A percentile compares a stretch with the other conserved stretches of the same genome.
Evolutionary conservation across 2,329 filamentous ascomycete genomes (phyloP).

Genomic region (Grosmannia huntii): DNA sequence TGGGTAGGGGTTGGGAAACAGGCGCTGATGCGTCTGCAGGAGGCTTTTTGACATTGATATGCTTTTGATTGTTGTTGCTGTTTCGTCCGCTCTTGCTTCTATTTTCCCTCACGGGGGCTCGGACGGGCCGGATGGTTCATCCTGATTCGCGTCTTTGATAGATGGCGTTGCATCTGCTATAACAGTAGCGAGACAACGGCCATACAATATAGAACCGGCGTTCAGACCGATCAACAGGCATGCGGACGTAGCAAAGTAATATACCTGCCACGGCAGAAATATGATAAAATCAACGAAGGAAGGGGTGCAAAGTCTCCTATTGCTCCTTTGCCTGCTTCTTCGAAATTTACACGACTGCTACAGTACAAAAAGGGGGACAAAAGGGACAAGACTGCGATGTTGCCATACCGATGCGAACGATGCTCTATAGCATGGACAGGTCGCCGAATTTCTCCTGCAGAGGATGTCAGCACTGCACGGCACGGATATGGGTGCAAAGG

Average conservation of each 20-base stretch:
- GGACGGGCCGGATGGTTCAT: background rate
- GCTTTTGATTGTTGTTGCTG: background rate
- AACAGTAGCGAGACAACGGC: background rate
- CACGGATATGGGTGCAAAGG: background rate
- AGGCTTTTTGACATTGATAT: background rate
- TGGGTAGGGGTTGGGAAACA: background rate
- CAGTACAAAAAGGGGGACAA: constrained; percentile 38
- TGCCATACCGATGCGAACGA: constrained; percentile 16
- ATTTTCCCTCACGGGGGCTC: too few relatives aligned
- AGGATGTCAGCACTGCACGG: constrained; percentile 29
- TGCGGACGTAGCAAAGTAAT: background rate
- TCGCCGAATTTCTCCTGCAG: constrained; percentile 96
- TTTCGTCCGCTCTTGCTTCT: background rate
- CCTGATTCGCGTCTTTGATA: background rate
- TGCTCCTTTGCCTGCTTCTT: constrained; percentile 1
- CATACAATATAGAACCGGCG: background rate
- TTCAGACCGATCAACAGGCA: background rate
- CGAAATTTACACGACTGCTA: constrained; percentile 49
- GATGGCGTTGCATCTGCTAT: background rate
- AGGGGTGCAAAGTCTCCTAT: background rate
- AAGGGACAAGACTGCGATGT: constrained; percentile 1
- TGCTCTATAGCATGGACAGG: constrained; percentile 72
- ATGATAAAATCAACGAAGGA: background rate
- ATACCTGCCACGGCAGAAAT: background rate
- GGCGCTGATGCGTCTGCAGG: background rate